phyloP scores from a whole-genome alignment of 78 protist species.

The Dictyostelium intermedium region DNA sequence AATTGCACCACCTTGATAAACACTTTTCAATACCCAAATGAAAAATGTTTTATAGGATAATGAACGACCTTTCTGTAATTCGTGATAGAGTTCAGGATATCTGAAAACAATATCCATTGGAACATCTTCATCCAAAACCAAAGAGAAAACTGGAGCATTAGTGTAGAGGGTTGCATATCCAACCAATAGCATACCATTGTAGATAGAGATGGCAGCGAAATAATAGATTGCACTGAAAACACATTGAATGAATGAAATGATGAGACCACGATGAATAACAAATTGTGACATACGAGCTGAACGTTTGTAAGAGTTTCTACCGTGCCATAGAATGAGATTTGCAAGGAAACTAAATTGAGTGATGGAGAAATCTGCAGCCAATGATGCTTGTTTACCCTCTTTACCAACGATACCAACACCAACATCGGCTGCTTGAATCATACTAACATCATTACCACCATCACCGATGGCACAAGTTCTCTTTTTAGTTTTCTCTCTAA shows the following conservation, averaged over 20 bases:
- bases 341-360: constrained; percentile 89
- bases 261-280: constrained; percentile 98
- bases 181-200: constrained; percentile 88
- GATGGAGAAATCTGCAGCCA: constrained; percentile 98
- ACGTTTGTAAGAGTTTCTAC: constrained; percentile 92
- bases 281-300: constrained; percentile 93
- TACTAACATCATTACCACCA: constrained; percentile 99
- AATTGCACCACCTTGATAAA: constrained; percentile 96
- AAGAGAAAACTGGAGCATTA: constrained; percentile 95
- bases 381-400: constrained; percentile 98
- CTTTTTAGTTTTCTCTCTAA: constrained; percentile 79
- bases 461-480: constrained; percentile 97
- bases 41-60: constrained; percentile 92
- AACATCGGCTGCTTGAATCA: constrained; percentile 99
- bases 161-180: constrained; percentile 96
- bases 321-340: constrained; percentile 94
- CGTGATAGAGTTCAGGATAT: constrained; percentile 97
- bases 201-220: constrained; percentile 94
- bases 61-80: constrained; percentile 94
- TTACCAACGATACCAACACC: constrained; percentile 98
- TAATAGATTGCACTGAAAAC: constrained; percentile 95
- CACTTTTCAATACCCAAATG: constrained; percentile 90
- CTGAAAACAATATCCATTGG: constrained; percentile 71
- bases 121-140: constrained; percentile 95
- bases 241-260: constrained; percentile 96